These are phyloP conservation scores for Albizia julibrissin DNA, from an alignment of 306 rosid species.

Conservation along the genomic window DNA sequence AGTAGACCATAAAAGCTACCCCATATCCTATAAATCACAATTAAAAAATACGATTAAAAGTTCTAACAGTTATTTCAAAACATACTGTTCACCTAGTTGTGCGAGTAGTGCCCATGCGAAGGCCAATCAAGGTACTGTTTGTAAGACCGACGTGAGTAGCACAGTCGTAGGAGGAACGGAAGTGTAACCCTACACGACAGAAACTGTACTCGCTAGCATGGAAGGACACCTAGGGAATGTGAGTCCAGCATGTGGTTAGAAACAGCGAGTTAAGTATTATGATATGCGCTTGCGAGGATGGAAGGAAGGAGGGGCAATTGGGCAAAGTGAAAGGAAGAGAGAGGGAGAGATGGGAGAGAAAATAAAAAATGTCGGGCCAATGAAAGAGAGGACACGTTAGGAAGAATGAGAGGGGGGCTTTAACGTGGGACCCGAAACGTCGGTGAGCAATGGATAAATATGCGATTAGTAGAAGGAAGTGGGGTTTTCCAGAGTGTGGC, in stretches of 20 bases:
- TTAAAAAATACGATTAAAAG: too few relatives aligned
- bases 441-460: constrained; percentile 27
- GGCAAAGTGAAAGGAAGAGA: constrained; percentile 22
- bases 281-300: neutral
- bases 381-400: constrained; percentile 35
- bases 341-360: constrained; percentile 15
- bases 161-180: neutral
- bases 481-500: neutral
- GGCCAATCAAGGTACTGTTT: constrained; percentile 12
- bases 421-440: constrained; percentile 40
- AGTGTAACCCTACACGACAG: neutral
- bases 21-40: too few relatives aligned
- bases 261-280: neutral
- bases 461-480: neutral
- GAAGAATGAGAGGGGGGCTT: constrained; percentile 14
- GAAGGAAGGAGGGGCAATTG: neutral
- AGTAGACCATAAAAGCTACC: too few relatives aligned
- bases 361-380: constrained; percentile 29
- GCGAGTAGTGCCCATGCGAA: neutral
- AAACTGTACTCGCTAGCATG: neutral
- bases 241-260: neutral
- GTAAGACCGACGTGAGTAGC: constrained; percentile 32
- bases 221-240: constrained; percentile 1
- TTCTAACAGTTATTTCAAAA: too few relatives aligned
- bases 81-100: too few relatives aligned